Evolutionary conservation across 169 alveolate genomes (phyloP), one percentile per base, ranked within the genome.

Genomic region (Eimeria sp.): DNA sequence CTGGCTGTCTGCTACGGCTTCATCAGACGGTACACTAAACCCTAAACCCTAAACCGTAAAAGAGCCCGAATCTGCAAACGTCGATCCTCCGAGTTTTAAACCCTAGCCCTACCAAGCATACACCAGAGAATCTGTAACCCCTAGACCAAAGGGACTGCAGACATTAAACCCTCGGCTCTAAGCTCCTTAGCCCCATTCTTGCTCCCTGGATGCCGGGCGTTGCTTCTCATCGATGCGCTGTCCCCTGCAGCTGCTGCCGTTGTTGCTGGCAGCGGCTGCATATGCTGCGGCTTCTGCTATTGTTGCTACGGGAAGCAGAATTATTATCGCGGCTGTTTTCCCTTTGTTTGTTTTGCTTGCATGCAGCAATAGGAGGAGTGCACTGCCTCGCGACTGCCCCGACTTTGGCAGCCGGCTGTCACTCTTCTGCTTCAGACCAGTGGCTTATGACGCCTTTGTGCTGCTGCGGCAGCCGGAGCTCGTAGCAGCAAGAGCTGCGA

Each of bases 1-100:
- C 67, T 91, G n/a, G 95, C 95, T 18, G 95, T 91, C n/a, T 91
- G 95, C 83, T 91, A 91, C 83, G 95, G 95, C 82, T 91, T 76
- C 91, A 65, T 91, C 63, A 75, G 82, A 76, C 78, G 95, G 95
- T 89, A 70, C 72, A 47, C 72, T 51, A 49, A 45, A 76, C 87
- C 87, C 87, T 76, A 76, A 43, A 43, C 61, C 57, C 87, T 76
- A 75, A 75, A 75, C 86, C 86, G 58, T 75, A 45, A 45, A 75
- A 54, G 18, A 54, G 63, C 75, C 40, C 43, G 6, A 65, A 65
- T 25, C 75, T 61, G n/a, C 5, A 61, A 61, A 61, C n/a, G 27
- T 25, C 20, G 61, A 61, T 14, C 20, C 75, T 16, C 75, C n/a
- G 0, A 65, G 14, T 13, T 40, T 40, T 65, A 65, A 65, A 25